Base-by-base conservation (phyloP, 257 asterid genomes). In the Leptodermis oblonga region DNA sequence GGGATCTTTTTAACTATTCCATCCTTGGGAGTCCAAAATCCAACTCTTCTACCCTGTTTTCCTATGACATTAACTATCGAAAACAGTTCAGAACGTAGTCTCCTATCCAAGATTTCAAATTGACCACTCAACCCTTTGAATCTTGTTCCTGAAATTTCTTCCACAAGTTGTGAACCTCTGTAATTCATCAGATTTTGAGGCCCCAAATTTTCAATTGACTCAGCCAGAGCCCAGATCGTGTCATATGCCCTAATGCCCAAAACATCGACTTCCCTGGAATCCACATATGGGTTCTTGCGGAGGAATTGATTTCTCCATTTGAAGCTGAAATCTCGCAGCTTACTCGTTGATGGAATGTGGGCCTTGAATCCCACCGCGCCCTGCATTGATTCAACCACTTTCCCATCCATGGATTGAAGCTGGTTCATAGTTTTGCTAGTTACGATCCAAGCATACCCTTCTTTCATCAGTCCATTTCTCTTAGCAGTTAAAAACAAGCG, bases 391-490 rank as follows among this genome's bases (percentile, higher is more conserved):
- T n/a, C n/a, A n/a, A n/a, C n/a, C n/a, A n/a, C n/a, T n/a, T n/a
- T n/a, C n/a, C n/a, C n/a, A n/a, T n/a, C n/a, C n/a, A n/a, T n/a
- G n/a, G n/a, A n/a, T n/a, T n/a, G n/a, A n/a, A n/a, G n/a, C n/a
- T n/a, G n/a, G n/a, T n/a, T n/a, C n/a, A n/a, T n/a, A n/a, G n/a
- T n/a, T n/a, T n/a, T n/a, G n/a, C n/a, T n/a, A n/a, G n/a, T n/a
- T n/a, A n/a, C n/a, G n/a, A n/a, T n/a, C n/a, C 89, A 84, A 25
- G 80, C 86, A 71, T 59, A 79, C 37, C 83, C 86, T 55, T 71
- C 70, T 69, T 67, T 67, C 80, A 77, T 70, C 86, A 81, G 72
- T 58, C 81, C 79, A 4, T 81, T 67, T 70, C 25, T 41, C 66
- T 75, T 73, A 1, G 83, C 79, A 30, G 39, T 71, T 33, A 11